Percentiles rank a stretch among this genome's conserved stretches.
These are phyloP conservation scores for Leishmania gerbilli DNA, from an alignment of 208 protist genomes.

Conservation along the genomic window DNA sequence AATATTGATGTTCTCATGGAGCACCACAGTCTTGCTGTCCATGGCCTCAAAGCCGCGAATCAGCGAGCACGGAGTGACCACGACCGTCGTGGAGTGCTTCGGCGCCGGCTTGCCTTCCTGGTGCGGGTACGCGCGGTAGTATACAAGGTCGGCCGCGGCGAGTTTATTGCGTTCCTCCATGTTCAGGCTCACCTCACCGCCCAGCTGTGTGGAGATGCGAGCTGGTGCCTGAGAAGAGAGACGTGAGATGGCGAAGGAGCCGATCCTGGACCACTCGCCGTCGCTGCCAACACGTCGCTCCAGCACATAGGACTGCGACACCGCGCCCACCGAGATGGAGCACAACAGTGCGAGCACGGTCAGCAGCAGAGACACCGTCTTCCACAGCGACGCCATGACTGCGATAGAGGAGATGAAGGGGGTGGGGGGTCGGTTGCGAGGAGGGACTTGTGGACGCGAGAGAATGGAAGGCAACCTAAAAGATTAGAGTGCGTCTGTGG, in stretches of 20 bases:
- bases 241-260: conserved; percentile 61
- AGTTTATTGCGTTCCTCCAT: conserved; percentile 54
- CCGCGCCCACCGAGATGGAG: conserved; percentile 24
- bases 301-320: conserved; percentile 62
- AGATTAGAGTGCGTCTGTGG: too few relatives aligned
- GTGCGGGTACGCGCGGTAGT: conserved; percentile 63
- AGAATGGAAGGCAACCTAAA: neutral
- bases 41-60: conserved; percentile 86
- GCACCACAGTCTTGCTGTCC: conserved; percentile 68
- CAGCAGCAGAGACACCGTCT: conserved; percentile 8
- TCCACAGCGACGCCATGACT: conserved; percentile 6
- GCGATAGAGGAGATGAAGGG: neutral
- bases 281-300: conserved; percentile 62
- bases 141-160: conserved; percentile 53
- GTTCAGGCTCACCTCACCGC: conserved; percentile 15
- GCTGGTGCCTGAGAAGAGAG: conserved; percentile 42
- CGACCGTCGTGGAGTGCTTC: conserved; percentile 37
- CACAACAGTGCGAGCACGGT: conserved; percentile 19
- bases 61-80: conserved; percentile 77
- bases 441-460: neutral
- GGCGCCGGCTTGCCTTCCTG: conserved; percentile 23
- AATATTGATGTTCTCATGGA: conserved; percentile 70
- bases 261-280: conserved; percentile 51
- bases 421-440: neutral
- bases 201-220: conserved; percentile 44